Conservation (phyloP, 352 stramenopile genomes). For the Hyaloperonospora brassicae region DNA sequence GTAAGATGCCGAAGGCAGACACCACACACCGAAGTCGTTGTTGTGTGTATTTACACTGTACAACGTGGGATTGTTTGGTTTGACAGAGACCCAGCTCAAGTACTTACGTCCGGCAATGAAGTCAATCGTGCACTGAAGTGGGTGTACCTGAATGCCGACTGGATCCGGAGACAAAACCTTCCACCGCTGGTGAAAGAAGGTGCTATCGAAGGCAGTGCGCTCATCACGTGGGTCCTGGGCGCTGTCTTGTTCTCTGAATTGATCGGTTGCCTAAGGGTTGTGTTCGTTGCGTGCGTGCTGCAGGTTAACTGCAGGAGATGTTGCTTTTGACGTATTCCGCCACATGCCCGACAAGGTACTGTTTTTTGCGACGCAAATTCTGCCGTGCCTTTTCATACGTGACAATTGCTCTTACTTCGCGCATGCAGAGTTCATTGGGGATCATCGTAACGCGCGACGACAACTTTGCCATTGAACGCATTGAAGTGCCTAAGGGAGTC, state of each 20-base stretch:
- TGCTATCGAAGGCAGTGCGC: slow-evolving; percentile 12
- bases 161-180: slow-evolving; percentile 69
- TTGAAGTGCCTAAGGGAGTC: slow-evolving; percentile 56
- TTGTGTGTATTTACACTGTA: background rate
- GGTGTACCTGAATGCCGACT: slow-evolving; percentile 82
- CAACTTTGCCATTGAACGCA: slow-evolving; percentile 40
- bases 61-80: slow-evolving; percentile 3
- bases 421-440: slow-evolving; percentile 35
- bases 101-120: slow-evolving; percentile 56
- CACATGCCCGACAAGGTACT: slow-evolving; percentile 81
- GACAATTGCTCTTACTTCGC: background rate
- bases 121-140: slow-evolving; percentile 78
- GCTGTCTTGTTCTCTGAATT: background rate
- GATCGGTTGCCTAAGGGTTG: background rate
- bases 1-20: slow-evolving; percentile 7
- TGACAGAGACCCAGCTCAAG: slow-evolving; percentile 52
- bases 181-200: slow-evolving; percentile 27
- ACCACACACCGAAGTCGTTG: background rate
- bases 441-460: slow-evolving; percentile 56
- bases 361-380: background rate
- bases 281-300: background rate
- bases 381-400: background rate
- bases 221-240: slow-evolving; percentile 32
- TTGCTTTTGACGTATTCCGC: slow-evolving; percentile 77
- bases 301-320: slow-evolving; percentile 49